Evolutionary conservation across 1,139 yeast species (phyloP).

Genomic region (Geotrichum restrictum): DNA sequence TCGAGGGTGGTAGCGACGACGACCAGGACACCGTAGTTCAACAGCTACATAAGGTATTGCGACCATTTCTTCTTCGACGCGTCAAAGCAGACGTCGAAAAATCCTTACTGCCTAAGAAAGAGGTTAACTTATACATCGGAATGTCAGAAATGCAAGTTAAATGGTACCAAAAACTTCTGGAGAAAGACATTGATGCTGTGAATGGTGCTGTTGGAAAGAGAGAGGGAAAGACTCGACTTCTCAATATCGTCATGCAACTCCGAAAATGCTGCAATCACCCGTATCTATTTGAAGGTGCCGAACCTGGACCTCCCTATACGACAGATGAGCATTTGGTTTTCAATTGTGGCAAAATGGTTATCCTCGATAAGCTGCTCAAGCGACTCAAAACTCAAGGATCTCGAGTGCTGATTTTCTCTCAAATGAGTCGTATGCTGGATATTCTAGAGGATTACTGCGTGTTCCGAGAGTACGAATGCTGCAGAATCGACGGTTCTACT

Average conservation of each 20-base stretch:
- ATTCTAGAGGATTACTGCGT: slow-evolving; percentile 89
- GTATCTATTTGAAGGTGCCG: slow-evolving; percentile 94
- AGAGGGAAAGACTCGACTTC: slow-evolving; percentile 79
- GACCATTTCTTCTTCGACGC: slow-evolving; percentile 84
- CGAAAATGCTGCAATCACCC: slow-evolving; percentile 98
- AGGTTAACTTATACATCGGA: slow-evolving; percentile 82
- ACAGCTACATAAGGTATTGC: slow-evolving; percentile 76
- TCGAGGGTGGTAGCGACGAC: slow-evolving; percentile 46
- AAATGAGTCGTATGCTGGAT: slow-evolving; percentile 89
- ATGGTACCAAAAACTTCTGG: slow-evolving; percentile 86
- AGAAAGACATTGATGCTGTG: slow-evolving; percentile 93
- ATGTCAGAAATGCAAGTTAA: slow-evolving; percentile 91
- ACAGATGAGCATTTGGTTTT: slow-evolving; percentile 89
- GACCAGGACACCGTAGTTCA: slow-evolving; percentile 77
- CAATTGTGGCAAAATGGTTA: slow-evolving; percentile 87
- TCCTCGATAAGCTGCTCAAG: slow-evolving; percentile 75
- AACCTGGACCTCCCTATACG: slow-evolving; percentile 97
- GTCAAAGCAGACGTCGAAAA: slow-evolving; percentile 91
- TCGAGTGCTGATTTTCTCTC: slow-evolving; percentile 86
- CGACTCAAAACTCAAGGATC: slow-evolving; percentile 76
- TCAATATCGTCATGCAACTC: slow-evolving; percentile 94
- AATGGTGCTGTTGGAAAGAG: slow-evolving; percentile 88
- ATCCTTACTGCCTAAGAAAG: slow-evolving; percentile 84
- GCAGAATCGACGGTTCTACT: slow-evolving; percentile 94
- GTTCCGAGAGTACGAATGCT: slow-evolving; percentile 77